These are phyloP conservation scores for Geosmithia flava DNA, from an alignment of 2,329 filamentous ascomycete genomes.

Conservation along the genomic window DNA sequence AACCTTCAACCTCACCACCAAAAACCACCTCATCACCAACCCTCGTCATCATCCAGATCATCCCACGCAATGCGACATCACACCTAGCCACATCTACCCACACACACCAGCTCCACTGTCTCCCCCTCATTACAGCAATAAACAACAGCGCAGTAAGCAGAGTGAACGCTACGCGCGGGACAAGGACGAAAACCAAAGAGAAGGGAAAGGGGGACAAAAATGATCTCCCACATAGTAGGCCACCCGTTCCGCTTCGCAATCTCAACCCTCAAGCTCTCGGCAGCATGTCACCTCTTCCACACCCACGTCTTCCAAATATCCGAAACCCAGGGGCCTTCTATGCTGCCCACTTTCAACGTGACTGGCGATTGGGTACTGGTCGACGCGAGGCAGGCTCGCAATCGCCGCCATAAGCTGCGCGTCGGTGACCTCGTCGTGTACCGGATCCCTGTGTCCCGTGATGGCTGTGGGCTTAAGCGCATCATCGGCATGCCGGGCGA, in stretches of 20 bases:
- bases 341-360: constrained; percentile 73
- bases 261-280: constrained; percentile 15
- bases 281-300: constrained; percentile 7
- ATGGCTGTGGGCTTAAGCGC: constrained; percentile 59
- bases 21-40: too few species aligned
- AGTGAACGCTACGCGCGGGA: too few species aligned
- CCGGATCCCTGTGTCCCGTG: constrained; percentile 56
- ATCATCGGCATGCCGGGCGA: constrained; percentile 67
- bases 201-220: neutral
- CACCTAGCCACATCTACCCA: too few species aligned
- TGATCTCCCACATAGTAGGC: constrained; percentile 16
- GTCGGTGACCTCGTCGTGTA: constrained; percentile 83
- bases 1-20: too few species aligned
- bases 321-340: constrained; percentile 60
- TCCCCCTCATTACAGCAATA: too few species aligned
- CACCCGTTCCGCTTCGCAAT: constrained; percentile 23
- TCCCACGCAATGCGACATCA: too few species aligned
- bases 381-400: constrained; percentile 54
- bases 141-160: too few species aligned
- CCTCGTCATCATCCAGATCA: too few species aligned
- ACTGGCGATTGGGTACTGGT: constrained; percentile 58
- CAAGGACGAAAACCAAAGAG: too few species aligned
- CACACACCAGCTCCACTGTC: too few species aligned
- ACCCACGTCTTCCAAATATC: constrained; percentile 46
- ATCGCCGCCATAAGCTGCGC: constrained; percentile 49